A percentile compares a stretch with the other conserved stretches of the same genome.
Conservation (phyloP, 352 stramenopile genomes). For the Pythium myriotylum region DNA sequence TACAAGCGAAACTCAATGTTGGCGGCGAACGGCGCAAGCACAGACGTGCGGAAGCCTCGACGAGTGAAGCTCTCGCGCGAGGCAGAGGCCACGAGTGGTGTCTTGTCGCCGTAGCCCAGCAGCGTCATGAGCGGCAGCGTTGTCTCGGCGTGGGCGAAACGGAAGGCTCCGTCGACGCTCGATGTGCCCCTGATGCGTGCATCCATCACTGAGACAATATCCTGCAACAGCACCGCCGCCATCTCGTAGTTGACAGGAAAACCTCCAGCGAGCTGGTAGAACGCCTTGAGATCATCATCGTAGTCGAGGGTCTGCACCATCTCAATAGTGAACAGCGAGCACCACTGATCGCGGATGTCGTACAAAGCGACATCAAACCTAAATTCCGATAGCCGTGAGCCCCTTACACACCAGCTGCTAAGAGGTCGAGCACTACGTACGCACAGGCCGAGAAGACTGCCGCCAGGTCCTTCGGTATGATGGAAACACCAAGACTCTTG, state of each 20-base stretch:
- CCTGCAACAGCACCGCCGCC: slow-evolving; percentile 56
- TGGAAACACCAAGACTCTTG: not conserved
- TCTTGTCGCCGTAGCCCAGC: slow-evolving; percentile 51
- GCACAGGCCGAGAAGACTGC: slow-evolving; percentile 65
- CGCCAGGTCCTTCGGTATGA: slow-evolving; percentile 47
- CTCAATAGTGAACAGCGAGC: slow-evolving; percentile 47
- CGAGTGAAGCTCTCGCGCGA: slow-evolving; percentile 40
- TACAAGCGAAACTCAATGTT: slow-evolving; percentile 79
- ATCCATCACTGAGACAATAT: slow-evolving; percentile 56
- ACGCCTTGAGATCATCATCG: slow-evolving; percentile 65
- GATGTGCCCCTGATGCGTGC: slow-evolving; percentile 41
- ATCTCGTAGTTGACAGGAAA: slow-evolving; percentile 82
- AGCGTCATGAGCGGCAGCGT: slow-evolving; percentile 70
- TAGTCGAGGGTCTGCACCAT: slow-evolving; percentile 62
- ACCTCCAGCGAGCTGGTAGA: slow-evolving; percentile 61
- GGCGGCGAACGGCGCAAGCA: slow-evolving; percentile 61
- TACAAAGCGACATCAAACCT: slow-evolving; percentile 74
- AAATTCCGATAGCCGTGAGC: not conserved
- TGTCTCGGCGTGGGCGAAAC: slow-evolving; percentile 79
- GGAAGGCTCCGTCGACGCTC: slow-evolving; percentile 43
- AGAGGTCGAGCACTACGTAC: slow-evolving; percentile 32
- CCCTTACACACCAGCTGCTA: not conserved
- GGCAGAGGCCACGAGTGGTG: slow-evolving; percentile 37
- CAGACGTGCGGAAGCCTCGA: slow-evolving; percentile 59
- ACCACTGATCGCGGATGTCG: slow-evolving; percentile 55